Base-by-base conservation (phyloP, 768 basidiomycete genomes). In the Psilocybe azurescens region DNA sequence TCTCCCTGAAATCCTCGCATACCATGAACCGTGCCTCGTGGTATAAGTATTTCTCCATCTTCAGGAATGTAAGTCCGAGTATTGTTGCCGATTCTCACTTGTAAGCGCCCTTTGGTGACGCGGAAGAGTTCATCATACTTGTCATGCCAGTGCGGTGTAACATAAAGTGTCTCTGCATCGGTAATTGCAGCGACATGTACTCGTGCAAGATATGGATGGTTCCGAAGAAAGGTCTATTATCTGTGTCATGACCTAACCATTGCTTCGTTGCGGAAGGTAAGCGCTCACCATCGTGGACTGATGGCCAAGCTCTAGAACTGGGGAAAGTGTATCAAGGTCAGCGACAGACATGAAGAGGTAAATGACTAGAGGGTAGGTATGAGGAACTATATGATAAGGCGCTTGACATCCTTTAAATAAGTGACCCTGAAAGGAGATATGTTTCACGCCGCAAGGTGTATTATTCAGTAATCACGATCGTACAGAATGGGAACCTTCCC, bases 131-230 rank as follows among this genome's bases (percentile, higher is more conserved):
- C 76, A 48, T 76, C 73, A 56, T 77, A 73, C 3, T 57, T 68
- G 32, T 75, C 73, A 41, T 78, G 76, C 75, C 76, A 77, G 47
- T 77, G 76, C 0, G 67, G 70, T 1, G 75, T 73, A 0, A 75
- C 76, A 10, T 64, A 60, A 24, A 78, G 64, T 1, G 61, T 54
- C 16, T 73, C 72, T 3, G 65, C 65, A 41, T 74, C 72, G 3
- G 66, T 52, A 24, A 64, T 65, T 29, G 66, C 70, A 18, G 68
- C 63, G 29, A 73, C 56, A 14, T 66, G 66, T 2, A 67, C 65
- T 41, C 70, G 70, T 20, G 67, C 55, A 29, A 75, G 50, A 61
- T 72, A 75, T 11, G 70, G 58, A n/a, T 70, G 67, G 55, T 74
- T 70, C 14, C 68, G 69, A 32, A 78, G 69, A 63, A 76, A 76